Evolutionary conservation across 2,329 filamentous ascomycete genomes (phyloP).

Genomic region (Aureobasidium zeae): DNA sequence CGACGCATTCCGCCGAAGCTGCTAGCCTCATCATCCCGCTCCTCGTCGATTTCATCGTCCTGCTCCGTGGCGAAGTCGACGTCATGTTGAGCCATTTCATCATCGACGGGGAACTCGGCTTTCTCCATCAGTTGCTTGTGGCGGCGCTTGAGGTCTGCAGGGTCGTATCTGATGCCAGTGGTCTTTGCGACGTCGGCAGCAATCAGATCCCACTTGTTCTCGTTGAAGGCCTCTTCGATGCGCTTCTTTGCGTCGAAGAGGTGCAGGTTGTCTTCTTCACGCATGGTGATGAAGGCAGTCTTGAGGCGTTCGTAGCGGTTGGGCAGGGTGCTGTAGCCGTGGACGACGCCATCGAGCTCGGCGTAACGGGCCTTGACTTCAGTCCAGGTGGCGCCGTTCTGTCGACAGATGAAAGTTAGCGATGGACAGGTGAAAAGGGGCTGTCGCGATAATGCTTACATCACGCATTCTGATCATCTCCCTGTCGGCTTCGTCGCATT

Average conservation of each 20-base stretch:
- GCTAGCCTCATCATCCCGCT: background rate
- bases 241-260: slow-evolving; percentile 32
- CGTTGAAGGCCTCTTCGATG: slow-evolving; percentile 33
- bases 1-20: background rate
- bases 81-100: background rate
- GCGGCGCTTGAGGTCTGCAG: slow-evolving; percentile 28
- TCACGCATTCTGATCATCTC: slow-evolving; percentile 25
- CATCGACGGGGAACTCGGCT: slow-evolving; percentile 13
- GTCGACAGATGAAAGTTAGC: background rate
- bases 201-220: slow-evolving; percentile 33
- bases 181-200: slow-evolving; percentile 27
- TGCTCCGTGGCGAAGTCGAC: background rate
- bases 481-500: slow-evolving; percentile 25
- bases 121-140: slow-evolving; percentile 33
- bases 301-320: slow-evolving; percentile 33
- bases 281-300: slow-evolving; percentile 32
- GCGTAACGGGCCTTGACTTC: slow-evolving; percentile 23
- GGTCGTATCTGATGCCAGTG: slow-evolving; percentile 27
- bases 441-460: slow-evolving; percentile 11
- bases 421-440: background rate
- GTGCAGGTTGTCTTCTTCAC: slow-evolving; percentile 27
- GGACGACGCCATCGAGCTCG: slow-evolving; percentile 27
- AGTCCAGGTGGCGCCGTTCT: slow-evolving; percentile 21
- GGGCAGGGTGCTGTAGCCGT: slow-evolving; percentile 30
- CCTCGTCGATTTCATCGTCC: background rate